These are phyloP conservation scores for Paxillus rubicundulus DNA, from an alignment of 768 basidiomycete genomes.

Conservation along the genomic window DNA sequence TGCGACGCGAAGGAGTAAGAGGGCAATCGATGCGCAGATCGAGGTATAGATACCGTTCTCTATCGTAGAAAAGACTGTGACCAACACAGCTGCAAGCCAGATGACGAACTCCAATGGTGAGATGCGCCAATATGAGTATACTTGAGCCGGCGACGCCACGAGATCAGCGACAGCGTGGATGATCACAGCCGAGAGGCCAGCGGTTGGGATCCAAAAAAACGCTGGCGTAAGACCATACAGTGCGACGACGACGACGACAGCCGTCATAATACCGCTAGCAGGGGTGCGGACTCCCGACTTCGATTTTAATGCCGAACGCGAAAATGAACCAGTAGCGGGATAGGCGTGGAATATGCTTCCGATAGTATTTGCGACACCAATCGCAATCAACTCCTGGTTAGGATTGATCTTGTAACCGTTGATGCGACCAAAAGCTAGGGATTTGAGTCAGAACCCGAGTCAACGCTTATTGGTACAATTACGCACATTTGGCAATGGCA, in stretches of 20 bases:
- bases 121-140: slow-evolving; percentile 90
- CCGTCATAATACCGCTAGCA: slow-evolving; percentile 79
- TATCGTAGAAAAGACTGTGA: slow-evolving; percentile 90
- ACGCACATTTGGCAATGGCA: slow-evolving; percentile 88
- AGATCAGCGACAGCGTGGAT: slow-evolving; percentile 91
- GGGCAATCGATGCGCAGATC: slow-evolving; percentile 70
- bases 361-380: slow-evolving; percentile 95
- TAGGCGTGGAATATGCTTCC: slow-evolving; percentile 90
- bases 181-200: slow-evolving; percentile 87
- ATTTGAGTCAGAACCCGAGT: slow-evolving; percentile 9
- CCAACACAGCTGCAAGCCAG: slow-evolving; percentile 81
- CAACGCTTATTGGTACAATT: background rate
- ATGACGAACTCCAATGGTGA: slow-evolving; percentile 92
- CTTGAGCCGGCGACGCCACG: slow-evolving; percentile 77
- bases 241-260: slow-evolving; percentile 87
- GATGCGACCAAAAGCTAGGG: slow-evolving; percentile 85
- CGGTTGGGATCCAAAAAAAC: slow-evolving; percentile 86
- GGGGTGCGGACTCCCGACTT: slow-evolving; percentile 99
- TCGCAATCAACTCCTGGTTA: slow-evolving; percentile 93
- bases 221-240: slow-evolving; percentile 92
- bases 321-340: slow-evolving; percentile 97
- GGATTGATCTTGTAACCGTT: slow-evolving; percentile 94
- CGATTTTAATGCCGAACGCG: slow-evolving; percentile 92
- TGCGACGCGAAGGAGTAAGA: slow-evolving; percentile 84
- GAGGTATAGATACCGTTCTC: slow-evolving; percentile 92